Conservation (phyloP, 169 alveolate genomes). For the Theileria annulata region DNA sequence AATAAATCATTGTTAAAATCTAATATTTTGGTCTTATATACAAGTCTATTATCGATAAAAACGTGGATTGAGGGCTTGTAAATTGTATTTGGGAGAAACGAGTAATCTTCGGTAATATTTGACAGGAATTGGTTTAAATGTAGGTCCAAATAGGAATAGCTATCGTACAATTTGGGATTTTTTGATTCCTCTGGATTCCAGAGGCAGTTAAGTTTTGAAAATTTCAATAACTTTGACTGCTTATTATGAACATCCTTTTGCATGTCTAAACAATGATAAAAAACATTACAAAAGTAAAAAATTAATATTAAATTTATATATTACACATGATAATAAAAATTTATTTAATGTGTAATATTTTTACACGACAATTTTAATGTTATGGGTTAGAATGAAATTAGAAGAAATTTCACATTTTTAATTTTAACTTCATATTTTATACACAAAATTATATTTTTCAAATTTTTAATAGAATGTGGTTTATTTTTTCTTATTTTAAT, state of each 20-base stretch:
- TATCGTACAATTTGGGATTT: constrained; percentile 24
- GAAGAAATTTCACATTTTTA: background rate
- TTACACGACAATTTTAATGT: background rate
- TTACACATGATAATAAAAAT: constrained; percentile 1
- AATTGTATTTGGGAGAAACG: constrained; percentile 49
- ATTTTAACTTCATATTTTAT: background rate
- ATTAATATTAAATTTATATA: background rate
- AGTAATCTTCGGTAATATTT: constrained; percentile 40
- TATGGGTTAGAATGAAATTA: constrained; percentile 4
- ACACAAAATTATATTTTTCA: background rate
- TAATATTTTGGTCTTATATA: constrained; percentile 44
- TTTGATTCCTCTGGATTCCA: constrained; percentile 19
- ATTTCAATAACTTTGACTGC: background rate
- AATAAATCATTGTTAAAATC: constrained; percentile 39
- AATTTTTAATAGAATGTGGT: constrained; percentile 7
- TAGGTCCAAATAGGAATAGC: constrained; percentile 41
- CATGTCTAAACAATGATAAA: background rate
- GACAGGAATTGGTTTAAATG: constrained; percentile 60
- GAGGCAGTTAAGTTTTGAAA: constrained; percentile 18
- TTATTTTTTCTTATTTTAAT: background rate
- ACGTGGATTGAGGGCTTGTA: constrained; percentile 58
- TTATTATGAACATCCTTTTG: background rate
- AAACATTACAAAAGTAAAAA: background rate
- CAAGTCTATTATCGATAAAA: constrained; percentile 29
- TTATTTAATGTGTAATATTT: background rate